phyloP scores from a whole-genome alignment of 2,329 filamentous ascomycete genomes.

The Thyridium curvatum region DNA sequence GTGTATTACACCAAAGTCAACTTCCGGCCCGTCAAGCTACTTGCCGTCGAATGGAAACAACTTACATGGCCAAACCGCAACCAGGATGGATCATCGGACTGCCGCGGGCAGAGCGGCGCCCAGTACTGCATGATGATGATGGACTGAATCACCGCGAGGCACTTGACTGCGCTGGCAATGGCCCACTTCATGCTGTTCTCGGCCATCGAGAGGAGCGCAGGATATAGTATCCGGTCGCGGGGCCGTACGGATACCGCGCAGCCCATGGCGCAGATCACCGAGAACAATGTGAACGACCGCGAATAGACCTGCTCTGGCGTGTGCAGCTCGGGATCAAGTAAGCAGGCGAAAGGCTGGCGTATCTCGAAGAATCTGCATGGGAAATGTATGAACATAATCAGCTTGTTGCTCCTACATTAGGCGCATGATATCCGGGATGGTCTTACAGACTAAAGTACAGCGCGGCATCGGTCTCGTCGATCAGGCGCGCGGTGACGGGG shows the following conservation, averaged over 20 bases:
- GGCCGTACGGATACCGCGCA: slow-evolving; percentile 16
- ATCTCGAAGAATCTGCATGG: slow-evolving; percentile 13
- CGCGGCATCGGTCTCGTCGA: slow-evolving; percentile 12
- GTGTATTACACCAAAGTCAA: neutral
- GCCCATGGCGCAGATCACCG: slow-evolving; percentile 15
- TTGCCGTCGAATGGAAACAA: no score
- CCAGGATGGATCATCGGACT: slow-evolving; percentile 16
- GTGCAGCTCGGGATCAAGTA: slow-evolving; percentile 15
- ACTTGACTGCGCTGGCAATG: slow-evolving; percentile 16
- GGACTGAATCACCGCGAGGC: slow-evolving; percentile 15
- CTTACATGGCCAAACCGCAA: slow-evolving; percentile 14
- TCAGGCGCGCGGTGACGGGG: slow-evolving; percentile 12
- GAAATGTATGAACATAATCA: neutral
- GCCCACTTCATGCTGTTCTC: slow-evolving; percentile 17
- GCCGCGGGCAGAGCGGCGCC: slow-evolving; percentile 12
- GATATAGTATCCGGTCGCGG: slow-evolving; percentile 14
- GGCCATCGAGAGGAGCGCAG: slow-evolving; percentile 13
- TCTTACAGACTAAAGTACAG: slow-evolving; percentile 10
- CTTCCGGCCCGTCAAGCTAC: no score
- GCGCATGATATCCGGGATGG: no score
- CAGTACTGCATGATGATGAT: slow-evolving; percentile 17
- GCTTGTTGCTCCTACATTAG: no score
- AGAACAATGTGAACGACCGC: slow-evolving; percentile 17
- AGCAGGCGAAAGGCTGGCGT: slow-evolving; percentile 14
- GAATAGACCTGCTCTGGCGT: slow-evolving; percentile 14